A percentile compares a stretch with the other conserved stretches of the same genome.
These are phyloP conservation scores for Starmerella vaccinii DNA, from an alignment of 805 yeast genomes.

Conservation along the genomic window DNA sequence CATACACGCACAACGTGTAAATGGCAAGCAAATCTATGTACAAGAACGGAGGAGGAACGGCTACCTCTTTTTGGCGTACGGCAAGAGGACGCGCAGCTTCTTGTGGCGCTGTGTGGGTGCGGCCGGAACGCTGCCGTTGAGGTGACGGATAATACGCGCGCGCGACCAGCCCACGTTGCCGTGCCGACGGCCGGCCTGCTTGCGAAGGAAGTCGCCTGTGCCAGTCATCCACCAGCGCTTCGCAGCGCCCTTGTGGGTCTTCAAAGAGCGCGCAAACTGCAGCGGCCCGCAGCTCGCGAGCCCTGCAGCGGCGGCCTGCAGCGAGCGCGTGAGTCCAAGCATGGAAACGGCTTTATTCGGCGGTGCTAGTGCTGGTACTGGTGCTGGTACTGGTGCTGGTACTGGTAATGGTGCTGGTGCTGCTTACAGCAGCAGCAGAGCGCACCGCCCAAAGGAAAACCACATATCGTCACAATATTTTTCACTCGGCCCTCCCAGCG, in stretches of 20 bases:
- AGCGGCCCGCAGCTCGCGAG: neutral
- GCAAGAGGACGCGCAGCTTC: slow-evolving; percentile 22
- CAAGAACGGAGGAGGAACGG: neutral
- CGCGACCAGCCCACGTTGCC: slow-evolving; percentile 85
- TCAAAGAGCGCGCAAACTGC: slow-evolving; percentile 27
- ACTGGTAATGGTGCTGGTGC: neutral
- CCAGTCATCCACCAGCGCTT: slow-evolving; percentile 72
- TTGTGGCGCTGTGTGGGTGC: slow-evolving; percentile 30
- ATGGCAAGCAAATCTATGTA: neutral
- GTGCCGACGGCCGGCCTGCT: slow-evolving; percentile 77
- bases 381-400: neutral
- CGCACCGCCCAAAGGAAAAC: too few relatives aligned
- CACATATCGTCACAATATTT: too few relatives aligned
- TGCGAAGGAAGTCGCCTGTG: slow-evolving; percentile 53
- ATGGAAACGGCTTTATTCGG: too few relatives aligned
- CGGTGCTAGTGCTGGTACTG: too few relatives aligned
- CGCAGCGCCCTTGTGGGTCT: slow-evolving; percentile 79
- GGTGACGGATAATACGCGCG: slow-evolving; percentile 42
- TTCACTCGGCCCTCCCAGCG: neutral
- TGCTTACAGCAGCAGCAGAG: too few relatives aligned
- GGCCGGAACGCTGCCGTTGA: slow-evolving; percentile 50
- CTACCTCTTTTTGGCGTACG: slow-evolving; percentile 15
- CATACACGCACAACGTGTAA: too few relatives aligned
- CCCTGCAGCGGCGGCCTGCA: neutral
- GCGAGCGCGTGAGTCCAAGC: neutral